phyloP scores from a whole-genome alignment of 371 early-diverging fungal genomes.

The Mortierella sp. region DNA sequence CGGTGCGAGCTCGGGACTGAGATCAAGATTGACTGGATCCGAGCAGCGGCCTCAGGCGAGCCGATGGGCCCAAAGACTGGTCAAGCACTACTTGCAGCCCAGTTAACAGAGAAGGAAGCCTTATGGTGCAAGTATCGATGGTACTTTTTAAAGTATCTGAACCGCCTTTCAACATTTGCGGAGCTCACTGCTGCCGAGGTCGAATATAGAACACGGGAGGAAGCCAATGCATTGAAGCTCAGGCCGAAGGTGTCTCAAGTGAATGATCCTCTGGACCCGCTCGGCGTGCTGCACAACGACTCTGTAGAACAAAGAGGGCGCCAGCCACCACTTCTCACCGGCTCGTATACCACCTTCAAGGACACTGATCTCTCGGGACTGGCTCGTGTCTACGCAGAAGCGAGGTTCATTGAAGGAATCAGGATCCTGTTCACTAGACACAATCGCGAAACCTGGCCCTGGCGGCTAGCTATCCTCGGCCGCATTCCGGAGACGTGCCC shows the following conservation, averaged over 20 bases:
- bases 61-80: constrained; percentile 14
- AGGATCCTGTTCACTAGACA: constrained; percentile 74
- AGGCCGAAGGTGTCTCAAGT: background rate
- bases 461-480: constrained; percentile 69
- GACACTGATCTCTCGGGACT: constrained; percentile 70
- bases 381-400: constrained; percentile 70
- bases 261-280: constrained; percentile 33
- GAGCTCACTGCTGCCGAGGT: constrained; percentile 57
- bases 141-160: constrained; percentile 70
- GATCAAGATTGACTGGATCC: constrained; percentile 35
- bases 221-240: constrained; percentile 9
- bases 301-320: constrained; percentile 1
- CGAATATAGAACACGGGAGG: constrained; percentile 23
- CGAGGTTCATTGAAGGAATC: constrained; percentile 65
- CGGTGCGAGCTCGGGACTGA: constrained; percentile 38
- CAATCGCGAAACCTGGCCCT: constrained; percentile 63
- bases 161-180: constrained; percentile 71
- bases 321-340: constrained; percentile 29
- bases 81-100: constrained; percentile 17
- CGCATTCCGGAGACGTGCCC: constrained; percentile 74
- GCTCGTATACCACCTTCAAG: constrained; percentile 68
- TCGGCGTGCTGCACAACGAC: constrained; percentile 38
- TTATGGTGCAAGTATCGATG: constrained; percentile 62
- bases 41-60: constrained; percentile 37
- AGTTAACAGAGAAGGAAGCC: constrained; percentile 44